A percentile compares a stretch with the other conserved stretches of the same genome.
Conservation (phyloP, 768 basidiomycete species). For the Suillus sp. region DNA sequence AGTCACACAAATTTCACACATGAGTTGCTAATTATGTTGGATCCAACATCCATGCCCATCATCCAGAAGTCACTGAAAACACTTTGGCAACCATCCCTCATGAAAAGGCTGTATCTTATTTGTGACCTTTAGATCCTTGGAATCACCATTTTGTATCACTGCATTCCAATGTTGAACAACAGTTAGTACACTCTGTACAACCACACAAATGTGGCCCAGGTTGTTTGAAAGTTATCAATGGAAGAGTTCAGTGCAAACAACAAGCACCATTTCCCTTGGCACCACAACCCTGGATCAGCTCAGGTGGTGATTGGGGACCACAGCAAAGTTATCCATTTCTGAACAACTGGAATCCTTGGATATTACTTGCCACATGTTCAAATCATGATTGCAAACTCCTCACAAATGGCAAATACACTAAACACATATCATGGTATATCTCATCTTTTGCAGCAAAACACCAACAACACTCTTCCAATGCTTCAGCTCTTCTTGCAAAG, state of each 20-base stretch:
- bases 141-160: background rate
- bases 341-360: background rate
- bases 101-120: background rate
- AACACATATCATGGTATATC: constrained; percentile 37
- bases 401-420: constrained; percentile 37
- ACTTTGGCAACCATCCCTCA: background rate
- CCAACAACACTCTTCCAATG: constrained; percentile 14
- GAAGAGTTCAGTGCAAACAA: background rate
- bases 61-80: background rate
- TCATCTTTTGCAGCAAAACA: constrained; percentile 39
- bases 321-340: background rate
- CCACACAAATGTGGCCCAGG: background rate
- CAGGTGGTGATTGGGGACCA: background rate
- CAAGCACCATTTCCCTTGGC: background rate
- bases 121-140: background rate
- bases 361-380: accelerated
- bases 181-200: background rate
- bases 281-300: background rate
- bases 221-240: background rate
- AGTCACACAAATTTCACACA: too few relatives aligned
- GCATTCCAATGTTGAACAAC: too few relatives aligned
- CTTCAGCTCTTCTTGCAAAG: background rate
- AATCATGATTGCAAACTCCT: constrained; percentile 48
- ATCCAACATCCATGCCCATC: background rate
- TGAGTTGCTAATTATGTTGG: too few relatives aligned